Evolutionary conservation across 129 eudicot species (phyloP), one percentile per base, ranked within the genome.

Genomic region (Artemisia tridentata): DNA sequence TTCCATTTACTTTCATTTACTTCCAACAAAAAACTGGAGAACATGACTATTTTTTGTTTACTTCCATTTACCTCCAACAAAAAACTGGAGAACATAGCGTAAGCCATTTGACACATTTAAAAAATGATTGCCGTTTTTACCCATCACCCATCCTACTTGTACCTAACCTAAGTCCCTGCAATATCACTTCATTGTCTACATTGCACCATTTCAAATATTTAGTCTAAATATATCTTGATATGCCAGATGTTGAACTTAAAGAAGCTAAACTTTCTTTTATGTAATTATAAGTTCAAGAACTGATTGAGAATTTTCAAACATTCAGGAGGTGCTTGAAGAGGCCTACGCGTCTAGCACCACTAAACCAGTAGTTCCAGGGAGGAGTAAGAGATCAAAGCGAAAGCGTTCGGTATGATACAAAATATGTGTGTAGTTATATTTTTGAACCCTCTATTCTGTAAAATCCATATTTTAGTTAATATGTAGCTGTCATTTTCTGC

Each of bases 351-450:
- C 96, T 57, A 85, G 79, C 78, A 72, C 71, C 64, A 77, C 78
- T 56, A 92, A 92, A 79, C 81, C 79, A 53, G 78, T 78, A 8
- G 80, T 84, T 65, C 90, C 96, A 65, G 87, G 76, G 82, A 89
- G 83, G 82, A 92, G 98, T 83, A 92, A 92, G 85, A 73, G 98
- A 71, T 89, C 98, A 74, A 92, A 92, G 85, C 66, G 89, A 80
- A 92, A 92, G 88, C 95, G 96, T 68, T 81, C 91, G 61, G 98
- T 87, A 81, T 92, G 95, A 92, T 65, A 80, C 43, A 65, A 70
- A 77, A 69, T 38, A 74, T 71, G 67, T 76, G 56, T 83, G 87
- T 79, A 80, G 86, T 67, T 76, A 63, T 68, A 57, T 41, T 55
- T 69, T 62, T 78, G 69, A 72, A 71, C 63, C 66, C 72, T 82